phyloP scores from a whole-genome alignment of 768 basidiomycete genomes.

The Tylopilus vinaceipallidus region DNA sequence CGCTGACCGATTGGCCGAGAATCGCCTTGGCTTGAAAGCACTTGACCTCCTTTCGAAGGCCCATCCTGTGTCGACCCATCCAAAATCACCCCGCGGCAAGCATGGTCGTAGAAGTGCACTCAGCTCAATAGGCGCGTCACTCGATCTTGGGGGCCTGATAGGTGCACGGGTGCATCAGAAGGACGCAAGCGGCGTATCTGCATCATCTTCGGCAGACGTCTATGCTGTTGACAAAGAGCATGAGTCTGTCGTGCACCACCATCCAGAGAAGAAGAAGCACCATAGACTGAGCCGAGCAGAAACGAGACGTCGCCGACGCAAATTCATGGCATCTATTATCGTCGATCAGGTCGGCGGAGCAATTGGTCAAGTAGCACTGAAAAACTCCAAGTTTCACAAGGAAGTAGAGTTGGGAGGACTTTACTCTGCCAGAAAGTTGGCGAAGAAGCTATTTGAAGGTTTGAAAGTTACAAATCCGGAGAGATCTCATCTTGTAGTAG shows the following conservation, averaged over 20 bases:
- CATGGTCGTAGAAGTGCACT: conserved; percentile 45
- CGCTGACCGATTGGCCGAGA: conserved; percentile 70
- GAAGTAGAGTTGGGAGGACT: conserved; percentile 53
- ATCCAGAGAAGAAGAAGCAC: conserved; percentile 13
- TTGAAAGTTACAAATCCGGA: conserved; percentile 60
- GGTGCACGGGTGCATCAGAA: conserved; percentile 18
- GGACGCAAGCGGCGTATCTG: conserved; percentile 1
- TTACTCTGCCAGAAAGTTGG: conserved; percentile 63
- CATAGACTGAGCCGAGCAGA: conserved; percentile 25
- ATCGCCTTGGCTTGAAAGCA: conserved; percentile 64
- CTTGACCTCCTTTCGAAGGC: conserved; percentile 72
- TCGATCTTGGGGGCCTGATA: conserved; percentile 30
- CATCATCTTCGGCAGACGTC: neutral
- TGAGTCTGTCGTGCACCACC: conserved; percentile 10
- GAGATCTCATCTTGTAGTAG: conserved; percentile 60
- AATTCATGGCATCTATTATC: conserved; percentile 60
- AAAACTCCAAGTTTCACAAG: conserved; percentile 59
- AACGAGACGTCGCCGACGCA: conserved; percentile 43
- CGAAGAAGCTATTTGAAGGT: conserved; percentile 63
- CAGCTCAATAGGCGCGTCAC: conserved; percentile 37
- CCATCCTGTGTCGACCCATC: conserved; percentile 37
- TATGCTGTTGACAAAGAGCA: conserved; percentile 13
- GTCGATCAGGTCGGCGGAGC: conserved; percentile 66
- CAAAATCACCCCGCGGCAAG: conserved; percentile 43
- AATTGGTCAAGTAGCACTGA: conserved; percentile 69